phyloP scores from a whole-genome alignment of 441 rosid genomes.

The Gossypium lobatum region DNA sequence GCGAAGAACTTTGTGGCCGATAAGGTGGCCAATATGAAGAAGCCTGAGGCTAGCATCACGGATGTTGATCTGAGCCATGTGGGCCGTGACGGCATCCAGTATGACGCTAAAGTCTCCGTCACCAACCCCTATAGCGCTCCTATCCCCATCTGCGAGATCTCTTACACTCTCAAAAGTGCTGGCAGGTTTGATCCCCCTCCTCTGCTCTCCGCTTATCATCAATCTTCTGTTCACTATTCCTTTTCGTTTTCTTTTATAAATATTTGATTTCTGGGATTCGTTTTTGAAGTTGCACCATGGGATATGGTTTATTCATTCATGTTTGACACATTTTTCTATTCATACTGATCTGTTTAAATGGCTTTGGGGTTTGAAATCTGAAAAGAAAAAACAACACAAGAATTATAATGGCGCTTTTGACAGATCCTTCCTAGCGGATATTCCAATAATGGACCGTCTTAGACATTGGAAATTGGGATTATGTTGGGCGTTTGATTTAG shows the following conservation, averaged over 20 bases:
- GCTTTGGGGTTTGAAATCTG: not conserved
- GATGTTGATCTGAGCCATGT: constrained; percentile 53
- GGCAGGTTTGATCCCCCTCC: constrained; percentile 36
- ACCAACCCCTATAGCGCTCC: constrained; percentile 61
- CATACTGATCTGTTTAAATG: not conserved
- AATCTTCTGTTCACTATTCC: not conserved
- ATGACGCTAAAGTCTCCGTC: constrained; percentile 57
- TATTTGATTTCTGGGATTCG: not conserved
- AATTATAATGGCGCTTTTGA: not conserved
- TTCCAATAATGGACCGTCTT: not conserved
- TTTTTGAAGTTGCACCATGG: constrained; percentile 6
- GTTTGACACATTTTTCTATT: not conserved
- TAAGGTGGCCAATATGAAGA: constrained; percentile 46
- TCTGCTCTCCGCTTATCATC: not conserved
- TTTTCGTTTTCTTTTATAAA: not conserved
- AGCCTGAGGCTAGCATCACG: constrained; percentile 62
- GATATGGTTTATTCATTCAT: not conserved
- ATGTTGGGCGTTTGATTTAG: not conserved
- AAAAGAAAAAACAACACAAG: not conserved
- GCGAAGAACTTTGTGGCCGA: constrained; percentile 68
- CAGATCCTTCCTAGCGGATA: not conserved
- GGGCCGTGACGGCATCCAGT: constrained; percentile 50
- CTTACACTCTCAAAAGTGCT: constrained; percentile 65
- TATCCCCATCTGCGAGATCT: constrained; percentile 76
- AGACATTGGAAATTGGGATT: not conserved